A percentile compares a stretch with the other conserved stretches of the same genome.
phyloP scores from a whole-genome alignment of 352 stramenopile genomes.

The Phytophthora niederhauseri region DNA sequence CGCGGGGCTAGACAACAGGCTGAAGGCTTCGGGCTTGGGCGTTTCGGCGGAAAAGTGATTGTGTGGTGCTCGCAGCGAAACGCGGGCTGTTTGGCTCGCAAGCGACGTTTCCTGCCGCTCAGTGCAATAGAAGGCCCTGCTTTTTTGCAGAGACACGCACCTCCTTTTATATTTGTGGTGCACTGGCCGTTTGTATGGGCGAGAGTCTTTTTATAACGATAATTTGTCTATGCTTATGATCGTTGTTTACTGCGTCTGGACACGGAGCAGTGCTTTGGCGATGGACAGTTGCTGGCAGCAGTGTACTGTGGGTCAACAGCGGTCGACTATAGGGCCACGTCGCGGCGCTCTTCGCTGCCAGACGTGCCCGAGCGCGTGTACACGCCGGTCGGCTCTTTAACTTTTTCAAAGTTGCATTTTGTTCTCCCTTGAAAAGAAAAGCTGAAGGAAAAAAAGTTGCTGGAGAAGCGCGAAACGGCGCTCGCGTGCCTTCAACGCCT shows the following conservation, averaged over 20 bases:
- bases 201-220: background rate
- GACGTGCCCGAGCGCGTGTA: too few species aligned
- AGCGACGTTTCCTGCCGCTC: conserved; percentile 20
- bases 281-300: background rate
- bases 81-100: conserved; percentile 6
- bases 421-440: background rate
- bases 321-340: background rate
- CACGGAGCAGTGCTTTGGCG: background rate
- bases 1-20: background rate
- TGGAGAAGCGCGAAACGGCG: background rate
- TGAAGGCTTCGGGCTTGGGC: conserved; percentile 5
- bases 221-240: background rate
- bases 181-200: conserved; percentile 8
- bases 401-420: background rate
- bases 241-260: background rate
- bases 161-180: conserved; percentile 1
- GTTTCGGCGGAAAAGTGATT: conserved; percentile 21
- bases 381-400: background rate
- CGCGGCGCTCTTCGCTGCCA: background rate
- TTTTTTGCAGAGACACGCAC: conserved; percentile 16
- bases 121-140: conserved; percentile 9
- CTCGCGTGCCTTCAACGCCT: background rate
- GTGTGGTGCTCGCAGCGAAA: conserved; percentile 11
- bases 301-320: background rate
- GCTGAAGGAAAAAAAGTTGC: background rate